phyloP scores from a whole-genome alignment of 495 filamentous ascomycete species.

The Neurospora tetrasperma region DNA sequence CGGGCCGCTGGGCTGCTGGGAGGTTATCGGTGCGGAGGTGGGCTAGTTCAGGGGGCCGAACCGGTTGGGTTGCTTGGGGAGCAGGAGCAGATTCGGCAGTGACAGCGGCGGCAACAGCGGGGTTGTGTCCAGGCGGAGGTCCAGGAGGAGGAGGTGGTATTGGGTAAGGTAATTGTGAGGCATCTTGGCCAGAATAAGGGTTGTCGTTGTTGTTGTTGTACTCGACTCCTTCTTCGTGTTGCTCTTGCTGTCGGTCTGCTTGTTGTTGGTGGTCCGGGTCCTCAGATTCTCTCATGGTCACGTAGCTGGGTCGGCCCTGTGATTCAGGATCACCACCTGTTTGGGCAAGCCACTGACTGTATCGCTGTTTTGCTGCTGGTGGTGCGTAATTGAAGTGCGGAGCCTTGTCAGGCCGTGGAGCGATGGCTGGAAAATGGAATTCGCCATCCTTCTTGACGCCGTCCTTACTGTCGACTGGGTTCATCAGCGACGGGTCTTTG shows the following conservation, averaged over 20 bases:
- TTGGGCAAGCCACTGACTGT: conserved; percentile 23
- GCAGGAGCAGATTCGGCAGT: not conserved
- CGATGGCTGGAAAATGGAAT: conserved; percentile 45
- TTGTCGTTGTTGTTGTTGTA: conserved; percentile 4
- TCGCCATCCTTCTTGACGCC: conserved; percentile 30
- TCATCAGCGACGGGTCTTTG: conserved; percentile 3
- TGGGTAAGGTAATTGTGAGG: not conserved
- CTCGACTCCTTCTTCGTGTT: conserved; percentile 2
- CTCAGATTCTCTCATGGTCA: conserved; percentile 2
- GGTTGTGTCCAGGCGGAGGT: not conserved
- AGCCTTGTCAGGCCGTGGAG: conserved; percentile 22
- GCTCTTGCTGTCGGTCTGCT: conserved; percentile 4
- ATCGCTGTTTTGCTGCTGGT: conserved; percentile 29
- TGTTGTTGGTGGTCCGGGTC: not conserved
- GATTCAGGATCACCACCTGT: conserved; percentile 9
- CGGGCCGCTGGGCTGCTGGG: conserved; percentile 12
- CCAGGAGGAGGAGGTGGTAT: not conserved
- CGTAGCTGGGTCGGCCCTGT: conserved; percentile 18
- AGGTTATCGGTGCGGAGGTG: conserved; percentile 41
- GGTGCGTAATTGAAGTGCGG: conserved; percentile 47
- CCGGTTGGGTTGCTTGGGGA: conserved; percentile 4
- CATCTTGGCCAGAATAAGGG: not conserved
- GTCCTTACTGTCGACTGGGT: conserved; percentile 9
- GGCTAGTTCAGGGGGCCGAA: conserved; percentile 38
- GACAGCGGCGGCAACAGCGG: not conserved